These are phyloP conservation scores for Uronychia setigera DNA, from an alignment of 73 alveolate species.

Conservation along the genomic window DNA sequence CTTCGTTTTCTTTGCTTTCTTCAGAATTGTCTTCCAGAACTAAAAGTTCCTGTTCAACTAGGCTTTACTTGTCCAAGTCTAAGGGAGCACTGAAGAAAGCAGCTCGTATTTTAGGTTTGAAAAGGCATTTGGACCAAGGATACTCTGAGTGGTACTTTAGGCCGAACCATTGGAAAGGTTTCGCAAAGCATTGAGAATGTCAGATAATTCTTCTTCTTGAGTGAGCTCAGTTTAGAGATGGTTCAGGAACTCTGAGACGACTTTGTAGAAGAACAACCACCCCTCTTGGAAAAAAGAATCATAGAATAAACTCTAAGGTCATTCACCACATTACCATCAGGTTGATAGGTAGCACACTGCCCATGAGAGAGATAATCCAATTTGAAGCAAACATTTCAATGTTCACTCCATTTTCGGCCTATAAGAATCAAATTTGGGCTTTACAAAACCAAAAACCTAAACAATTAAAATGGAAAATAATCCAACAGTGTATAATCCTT, in stretches of 20 bases:
- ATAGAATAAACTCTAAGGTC: conserved; percentile 20
- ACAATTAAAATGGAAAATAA: too few species aligned
- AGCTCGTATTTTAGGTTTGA: too few species aligned
- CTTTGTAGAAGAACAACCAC: conserved; percentile 46
- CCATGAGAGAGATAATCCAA: conserved; percentile 67
- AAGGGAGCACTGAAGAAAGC: too few species aligned
- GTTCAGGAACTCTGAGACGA: conserved; percentile 42
- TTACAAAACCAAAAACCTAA: too few species aligned
- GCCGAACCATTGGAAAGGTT: neutral
- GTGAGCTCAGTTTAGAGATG: conserved; percentile 43
- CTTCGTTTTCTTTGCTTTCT: neutral
- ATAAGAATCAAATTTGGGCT: neutral
- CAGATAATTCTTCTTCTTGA: conserved; percentile 60
- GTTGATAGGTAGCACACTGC: conserved; percentile 61
- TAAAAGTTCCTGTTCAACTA: too few species aligned
- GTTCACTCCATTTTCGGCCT: conserved; percentile 22
- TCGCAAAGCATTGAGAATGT: conserved; percentile 21
- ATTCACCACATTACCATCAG: neutral
- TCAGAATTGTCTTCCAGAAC: neutral
- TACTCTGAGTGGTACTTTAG: neutral
- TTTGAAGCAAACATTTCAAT: conserved; percentile 79
- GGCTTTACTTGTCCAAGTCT: too few species aligned
- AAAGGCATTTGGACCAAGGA: neutral
- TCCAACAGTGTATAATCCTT: too few species aligned
- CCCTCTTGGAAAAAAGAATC: conserved; percentile 48